Conservation (phyloP, 225 moss, liverwort and hornwort genomes). For the Sphagnum contortum region DNA sequence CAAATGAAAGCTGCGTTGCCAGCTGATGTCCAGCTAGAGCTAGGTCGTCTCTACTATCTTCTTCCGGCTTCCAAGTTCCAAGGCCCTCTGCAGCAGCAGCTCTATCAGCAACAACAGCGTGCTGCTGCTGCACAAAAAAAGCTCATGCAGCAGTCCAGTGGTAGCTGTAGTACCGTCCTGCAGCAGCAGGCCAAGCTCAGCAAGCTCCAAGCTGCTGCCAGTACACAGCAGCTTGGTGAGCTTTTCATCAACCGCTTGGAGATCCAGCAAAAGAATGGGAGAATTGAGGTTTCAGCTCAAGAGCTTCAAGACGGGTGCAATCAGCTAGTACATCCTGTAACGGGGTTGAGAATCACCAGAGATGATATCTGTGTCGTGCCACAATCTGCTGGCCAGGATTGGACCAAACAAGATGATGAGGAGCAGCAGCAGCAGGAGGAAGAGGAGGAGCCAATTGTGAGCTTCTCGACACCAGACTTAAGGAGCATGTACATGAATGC, state of each 20-base stretch:
- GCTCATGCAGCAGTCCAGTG: no score
- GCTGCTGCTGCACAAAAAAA: no score
- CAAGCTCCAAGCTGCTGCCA: no score
- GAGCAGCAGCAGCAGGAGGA: not conserved
- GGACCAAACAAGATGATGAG: no score
- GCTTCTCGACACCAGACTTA: conserved; percentile 20
- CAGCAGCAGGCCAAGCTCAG: no score
- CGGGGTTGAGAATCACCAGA: conserved; percentile 8
- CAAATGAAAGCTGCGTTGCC: conserved; percentile 20
- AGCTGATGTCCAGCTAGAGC: conserved; percentile 18
- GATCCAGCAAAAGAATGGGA: no score
- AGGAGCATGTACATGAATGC: conserved; percentile 10
- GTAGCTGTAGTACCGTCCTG: no score
- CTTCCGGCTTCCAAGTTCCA: conserved; percentile 19
- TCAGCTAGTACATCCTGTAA: not conserved
- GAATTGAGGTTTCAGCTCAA: no score
- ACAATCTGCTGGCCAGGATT: not conserved
- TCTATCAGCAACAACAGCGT: no score
- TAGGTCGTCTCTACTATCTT: conserved; percentile 20
- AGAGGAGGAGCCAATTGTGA: conserved; percentile 6
- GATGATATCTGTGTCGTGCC: conserved; percentile 12
- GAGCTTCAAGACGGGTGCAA: no score
- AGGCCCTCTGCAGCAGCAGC: conserved; percentile 4
- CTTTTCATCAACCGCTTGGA: no score
- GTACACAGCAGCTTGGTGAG: no score